These are phyloP conservation scores for Geranomyces variabilis DNA, from an alignment of 192 early-diverging fungal genomes.

Conservation along the genomic window DNA sequence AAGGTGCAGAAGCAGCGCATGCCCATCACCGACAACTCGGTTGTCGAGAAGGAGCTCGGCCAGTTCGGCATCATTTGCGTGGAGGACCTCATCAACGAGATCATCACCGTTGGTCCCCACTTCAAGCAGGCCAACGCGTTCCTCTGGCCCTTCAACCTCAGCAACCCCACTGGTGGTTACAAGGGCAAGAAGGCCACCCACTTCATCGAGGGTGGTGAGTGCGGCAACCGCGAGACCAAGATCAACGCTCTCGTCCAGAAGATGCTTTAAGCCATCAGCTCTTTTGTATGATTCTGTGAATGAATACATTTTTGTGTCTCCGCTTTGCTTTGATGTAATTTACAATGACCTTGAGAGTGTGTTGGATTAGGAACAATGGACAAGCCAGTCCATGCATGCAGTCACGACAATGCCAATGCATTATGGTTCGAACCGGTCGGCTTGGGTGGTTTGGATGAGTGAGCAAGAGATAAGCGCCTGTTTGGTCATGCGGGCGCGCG, in stretches of 20 bases:
- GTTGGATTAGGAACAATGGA: no score
- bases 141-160: slow-evolving; percentile 99
- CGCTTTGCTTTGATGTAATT: no score
- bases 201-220: slow-evolving; percentile 98
- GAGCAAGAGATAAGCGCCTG: no score
- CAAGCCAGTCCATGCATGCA: no score
- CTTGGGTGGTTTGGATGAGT: no score
- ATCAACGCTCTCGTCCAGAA: slow-evolving; percentile 96
- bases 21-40: slow-evolving; percentile 93
- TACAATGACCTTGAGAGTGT: no score
- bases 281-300: neutral
- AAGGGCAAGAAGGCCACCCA: slow-evolving; percentile 88
- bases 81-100: slow-evolving; percentile 97
- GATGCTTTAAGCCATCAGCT: slow-evolving; percentile 80
- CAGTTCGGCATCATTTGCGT: slow-evolving; percentile 95
- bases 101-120: slow-evolving; percentile 96
- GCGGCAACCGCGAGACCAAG: slow-evolving; percentile 93
- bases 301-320: no score
- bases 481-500: no score
- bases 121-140: slow-evolving; percentile 98
- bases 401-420: no score
- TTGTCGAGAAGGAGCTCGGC: slow-evolving; percentile 91
- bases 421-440: no score
- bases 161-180: slow-evolving; percentile 97
- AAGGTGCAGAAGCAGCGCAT: slow-evolving; percentile 98